Base-by-base conservation (phyloP, 495 filamentous ascomycete species). In the Pyrenula aspistea region DNA sequence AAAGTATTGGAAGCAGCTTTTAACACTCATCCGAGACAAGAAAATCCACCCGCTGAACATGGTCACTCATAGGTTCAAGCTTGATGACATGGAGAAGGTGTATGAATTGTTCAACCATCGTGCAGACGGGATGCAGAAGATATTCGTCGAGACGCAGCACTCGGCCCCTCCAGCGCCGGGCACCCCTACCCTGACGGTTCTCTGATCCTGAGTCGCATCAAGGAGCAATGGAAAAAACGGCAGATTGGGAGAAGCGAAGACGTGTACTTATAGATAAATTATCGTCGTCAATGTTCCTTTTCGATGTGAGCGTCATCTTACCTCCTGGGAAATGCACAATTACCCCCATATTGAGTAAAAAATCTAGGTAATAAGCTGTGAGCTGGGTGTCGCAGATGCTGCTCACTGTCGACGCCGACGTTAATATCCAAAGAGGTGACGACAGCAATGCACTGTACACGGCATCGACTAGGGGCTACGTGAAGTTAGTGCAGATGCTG, bases 11-110 rank as follows among this genome's bases (percentile, higher is more conserved):
- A 71, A 85, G 24, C 72, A 86, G 0, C 68, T 91, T 47, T 71
- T 88, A 24, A 65, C 75, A 56, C 81, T 77, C 80, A 82, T 91
- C 49, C 72, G 80, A 64, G 65, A 64, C 0, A 83, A 82, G 19
- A 71, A 82, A 54, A 80, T 89, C 36, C 82, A 91, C 51, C 86
- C 87, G 1, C 65, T 79, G 0, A 81, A 82, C 66, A 89, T 91
- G 81, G 62, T 91, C 10, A 82, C 79, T 12, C 88, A 91, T 63
- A 78, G 86, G 4, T 77, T 85, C n/a, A 67, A 73, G 4, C 58
- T 91, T 0, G 84, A 88, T 54, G 87, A 90, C 53, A 63, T 89
- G 51, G 83, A 79, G 53, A 77, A 74, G 58, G 72, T 87, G 11
- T 90, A 90, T 59, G 65, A 76, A 54, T 80, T 77, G 65, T 89